Evolutionary conservation across 1,139 yeast species (phyloP).

Genomic region (Yamadazyma spencermartinsiae): DNA sequence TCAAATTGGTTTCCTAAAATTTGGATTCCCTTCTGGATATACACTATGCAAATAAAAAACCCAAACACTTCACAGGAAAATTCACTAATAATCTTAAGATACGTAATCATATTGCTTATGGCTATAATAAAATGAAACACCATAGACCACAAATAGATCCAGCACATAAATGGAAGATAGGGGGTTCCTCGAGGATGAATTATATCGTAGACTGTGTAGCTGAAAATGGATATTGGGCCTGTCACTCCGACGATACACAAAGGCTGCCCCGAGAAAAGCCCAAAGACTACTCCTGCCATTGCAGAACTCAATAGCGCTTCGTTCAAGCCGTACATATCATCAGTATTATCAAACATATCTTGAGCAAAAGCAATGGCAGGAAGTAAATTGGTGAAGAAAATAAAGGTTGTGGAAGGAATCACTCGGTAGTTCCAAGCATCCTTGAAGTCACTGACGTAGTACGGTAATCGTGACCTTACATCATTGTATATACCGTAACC

Average conservation of each 20-base stretch:
- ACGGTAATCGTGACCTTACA: conserved; percentile 57
- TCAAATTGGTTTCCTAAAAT: conserved; percentile 71
- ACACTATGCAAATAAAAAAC: conserved; percentile 84
- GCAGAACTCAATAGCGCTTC: conserved; percentile 85
- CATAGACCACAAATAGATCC: conserved; percentile 94
- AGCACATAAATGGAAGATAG: conserved; percentile 91
- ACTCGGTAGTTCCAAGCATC: conserved; percentile 88
- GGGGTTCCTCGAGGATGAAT: conserved; percentile 65
- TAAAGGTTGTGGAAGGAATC: conserved; percentile 79
- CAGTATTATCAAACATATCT: conserved; percentile 91
- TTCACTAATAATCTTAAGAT: conserved; percentile 70
- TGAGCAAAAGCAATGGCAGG: conserved; percentile 98
- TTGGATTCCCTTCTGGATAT: conserved; percentile 87
- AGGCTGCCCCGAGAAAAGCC: conserved; percentile 86
- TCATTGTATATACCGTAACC: conserved; percentile 64
- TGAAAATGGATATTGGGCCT: conserved; percentile 89
- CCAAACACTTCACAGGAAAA: conserved; percentile 96
- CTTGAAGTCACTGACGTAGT: conserved; percentile 71
- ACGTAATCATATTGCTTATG: conserved; percentile 64
- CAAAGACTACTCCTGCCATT: conserved; percentile 86
- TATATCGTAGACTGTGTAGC: conserved; percentile 85
- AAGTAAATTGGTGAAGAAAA: conserved; percentile 83
- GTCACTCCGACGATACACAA: conserved; percentile 97
- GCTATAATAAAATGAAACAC: conserved; percentile 76
- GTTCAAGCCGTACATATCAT: conserved; percentile 85